phyloP scores from a whole-genome alignment of 2,329 filamentous ascomycete species.

The Nigrograna mackinnonii region DNA sequence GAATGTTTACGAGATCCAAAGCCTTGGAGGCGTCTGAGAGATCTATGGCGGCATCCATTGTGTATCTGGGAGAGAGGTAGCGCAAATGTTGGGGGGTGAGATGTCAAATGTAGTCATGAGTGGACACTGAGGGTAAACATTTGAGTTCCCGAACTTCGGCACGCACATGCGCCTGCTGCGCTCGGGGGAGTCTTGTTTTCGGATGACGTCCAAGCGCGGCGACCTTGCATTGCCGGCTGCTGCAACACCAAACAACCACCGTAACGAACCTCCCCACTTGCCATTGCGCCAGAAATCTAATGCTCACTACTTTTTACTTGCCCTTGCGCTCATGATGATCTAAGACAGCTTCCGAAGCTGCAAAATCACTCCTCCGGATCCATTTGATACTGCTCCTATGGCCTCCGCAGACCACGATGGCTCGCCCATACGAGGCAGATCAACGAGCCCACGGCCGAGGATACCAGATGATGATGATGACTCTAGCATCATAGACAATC shows the following conservation, averaged over 20 bases:
- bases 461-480: conserved; percentile 26
- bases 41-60: conserved; percentile 90
- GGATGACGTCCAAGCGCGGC: conserved; percentile 6
- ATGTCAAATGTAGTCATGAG: background rate
- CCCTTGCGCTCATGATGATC: conserved; percentile 5
- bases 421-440: conserved; percentile 32
- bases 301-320: background rate
- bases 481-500: conserved; percentile 31
- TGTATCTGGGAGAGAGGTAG: conserved; percentile 15
- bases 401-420: conserved; percentile 28
- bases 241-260: conserved; percentile 17
- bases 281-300: conserved; percentile 4
- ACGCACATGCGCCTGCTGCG: too few relatives aligned
- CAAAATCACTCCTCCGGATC: conserved; percentile 2
- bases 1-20: conserved; percentile 87
- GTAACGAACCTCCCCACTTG: conserved; percentile 12
- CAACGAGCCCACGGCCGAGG: conserved; percentile 34
- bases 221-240: conserved; percentile 1
- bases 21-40: conserved; percentile 83
- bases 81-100: background rate
- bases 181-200: background rate
- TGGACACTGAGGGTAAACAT: too few relatives aligned
- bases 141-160: too few relatives aligned
- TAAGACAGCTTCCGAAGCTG: conserved; percentile 6
- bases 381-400: conserved; percentile 26